Percentiles rank a stretch among this genome's conserved stretches.
These are phyloP conservation scores for Tilletia indica DNA, from an alignment of 1,284 basidiomycete genomes.

Conservation along the genomic window DNA sequence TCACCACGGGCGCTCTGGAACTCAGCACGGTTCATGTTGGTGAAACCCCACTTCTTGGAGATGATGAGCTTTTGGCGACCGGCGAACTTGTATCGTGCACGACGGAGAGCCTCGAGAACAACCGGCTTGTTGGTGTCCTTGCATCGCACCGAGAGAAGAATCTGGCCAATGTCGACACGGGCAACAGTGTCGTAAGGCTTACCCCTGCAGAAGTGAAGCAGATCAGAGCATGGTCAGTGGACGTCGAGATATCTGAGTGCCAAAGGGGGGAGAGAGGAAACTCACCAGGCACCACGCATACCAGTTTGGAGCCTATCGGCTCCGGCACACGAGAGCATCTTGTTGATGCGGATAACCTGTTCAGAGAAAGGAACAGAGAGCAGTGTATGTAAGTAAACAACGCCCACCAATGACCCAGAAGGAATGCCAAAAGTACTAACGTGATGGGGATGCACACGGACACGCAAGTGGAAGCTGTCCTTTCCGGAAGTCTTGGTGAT, in stretches of 20 bases:
- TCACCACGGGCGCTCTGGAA: conserved; percentile 85
- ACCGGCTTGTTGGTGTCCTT: conserved; percentile 84
- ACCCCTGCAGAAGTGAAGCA: conserved; percentile 59
- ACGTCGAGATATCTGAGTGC: background rate
- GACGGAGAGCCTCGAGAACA: conserved; percentile 83
- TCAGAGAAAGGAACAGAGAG: background rate
- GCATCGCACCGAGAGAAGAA: conserved; percentile 91
- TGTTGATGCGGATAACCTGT: conserved; percentile 92
- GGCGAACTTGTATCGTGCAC: conserved; percentile 96
- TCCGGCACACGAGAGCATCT: conserved; percentile 99
- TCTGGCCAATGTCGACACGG: conserved; percentile 94
- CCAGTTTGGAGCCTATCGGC: conserved; percentile 95
- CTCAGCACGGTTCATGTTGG: conserved; percentile 85
- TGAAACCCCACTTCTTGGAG: conserved; percentile 73
- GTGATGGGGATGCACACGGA: conserved; percentile 79
- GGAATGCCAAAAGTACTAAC: conserved; percentile 65
- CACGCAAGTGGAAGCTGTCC: conserved; percentile 97
- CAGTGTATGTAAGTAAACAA: background rate
- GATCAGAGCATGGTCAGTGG: background rate
- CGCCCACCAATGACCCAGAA: conserved; percentile 54
- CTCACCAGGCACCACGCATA: conserved; percentile 93
- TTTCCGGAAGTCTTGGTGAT: conserved; percentile 97
- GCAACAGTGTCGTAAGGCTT: conserved; percentile 96
- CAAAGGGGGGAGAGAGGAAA: background rate
- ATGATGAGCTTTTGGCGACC: conserved; percentile 99